A percentile compares a stretch with the other conserved stretches of the same genome.
Evolutionary conservation across 257 asterid species (phyloP).

Genomic region (Coffea eugenioides): DNA sequence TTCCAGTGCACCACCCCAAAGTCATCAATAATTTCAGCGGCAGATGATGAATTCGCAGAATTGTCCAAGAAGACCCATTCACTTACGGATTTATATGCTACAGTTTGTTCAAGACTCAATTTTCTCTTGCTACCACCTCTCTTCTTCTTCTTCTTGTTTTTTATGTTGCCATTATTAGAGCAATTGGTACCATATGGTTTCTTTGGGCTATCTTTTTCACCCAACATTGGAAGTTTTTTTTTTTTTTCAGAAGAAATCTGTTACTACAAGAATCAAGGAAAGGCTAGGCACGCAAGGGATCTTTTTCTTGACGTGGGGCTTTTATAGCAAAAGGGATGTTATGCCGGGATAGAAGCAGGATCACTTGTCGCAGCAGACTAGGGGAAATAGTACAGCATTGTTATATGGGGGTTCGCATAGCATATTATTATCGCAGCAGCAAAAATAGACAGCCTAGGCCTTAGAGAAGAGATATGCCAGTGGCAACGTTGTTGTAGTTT

Average conservation of each 20-base stretch:
- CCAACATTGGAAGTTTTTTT: slow-evolving; percentile 31
- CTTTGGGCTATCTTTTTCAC: slow-evolving; percentile 53
- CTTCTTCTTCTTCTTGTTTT: slow-evolving; percentile 79
- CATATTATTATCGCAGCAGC: no score
- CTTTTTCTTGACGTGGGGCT: slow-evolving; percentile 1
- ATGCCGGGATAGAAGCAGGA: background rate
- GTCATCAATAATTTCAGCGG: slow-evolving; percentile 47
- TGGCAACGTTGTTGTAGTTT: background rate
- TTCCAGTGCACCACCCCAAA: slow-evolving; percentile 72
- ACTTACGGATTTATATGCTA: slow-evolving; percentile 72
- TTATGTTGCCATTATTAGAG: background rate
- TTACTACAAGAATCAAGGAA: background rate
- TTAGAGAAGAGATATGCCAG: background rate
- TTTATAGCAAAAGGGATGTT: background rate
- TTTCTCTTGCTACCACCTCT: slow-evolving; percentile 91
- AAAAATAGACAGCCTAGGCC: background rate
- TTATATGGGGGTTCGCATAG: background rate
- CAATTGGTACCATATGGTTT: slow-evolving; percentile 28
- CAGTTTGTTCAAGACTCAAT: slow-evolving; percentile 77
- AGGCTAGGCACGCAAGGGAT: background rate
- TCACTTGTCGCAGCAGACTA: background rate
- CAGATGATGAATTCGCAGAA: slow-evolving; percentile 25
- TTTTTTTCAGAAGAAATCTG: background rate
- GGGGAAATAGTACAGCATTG: background rate
- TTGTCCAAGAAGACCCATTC: slow-evolving; percentile 86